phyloP scores from a whole-genome alignment of 1,284 basidiomycete species.

The Malassezia caprae region DNA sequence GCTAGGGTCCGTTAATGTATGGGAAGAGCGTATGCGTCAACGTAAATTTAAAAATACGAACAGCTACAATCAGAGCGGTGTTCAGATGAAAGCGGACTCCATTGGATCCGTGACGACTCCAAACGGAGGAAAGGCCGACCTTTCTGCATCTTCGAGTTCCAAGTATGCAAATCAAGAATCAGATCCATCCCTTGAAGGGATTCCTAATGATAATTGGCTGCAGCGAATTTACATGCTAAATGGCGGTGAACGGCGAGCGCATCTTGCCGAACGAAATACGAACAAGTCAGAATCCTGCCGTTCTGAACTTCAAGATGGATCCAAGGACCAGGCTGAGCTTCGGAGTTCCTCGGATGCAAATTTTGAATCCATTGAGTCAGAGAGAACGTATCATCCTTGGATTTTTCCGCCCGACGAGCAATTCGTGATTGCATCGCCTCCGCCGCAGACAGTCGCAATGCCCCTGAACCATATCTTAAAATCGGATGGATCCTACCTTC shows the following conservation, averaged over 20 bases:
- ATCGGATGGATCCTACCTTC: not conserved
- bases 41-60: not conserved
- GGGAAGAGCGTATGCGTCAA: constrained; percentile 1
- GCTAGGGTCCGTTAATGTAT: not conserved
- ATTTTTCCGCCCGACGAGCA: not conserved
- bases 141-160: too few species aligned
- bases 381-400: not conserved
- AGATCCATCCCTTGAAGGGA: not conserved
- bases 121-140: not conserved
- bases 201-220: constrained; percentile 31
- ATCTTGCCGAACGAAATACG: constrained; percentile 13
- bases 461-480: not conserved
- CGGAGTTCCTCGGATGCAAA: not conserved
- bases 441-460: not conserved
- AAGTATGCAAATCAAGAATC: not conserved
- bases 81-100: not conserved
- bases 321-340: not conserved
- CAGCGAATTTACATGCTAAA: constrained; percentile 38
- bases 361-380: not conserved
- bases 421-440: not conserved
- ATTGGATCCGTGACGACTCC: not conserved
- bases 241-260: constrained; percentile 34
- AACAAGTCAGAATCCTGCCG: not conserved
- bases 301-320: not conserved
- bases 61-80: not conserved